Evolutionary conservation across 345 rosid genomes (phyloP), one percentile per base, ranked within the genome.

Genomic region (Cochlearia excelsa): DNA sequence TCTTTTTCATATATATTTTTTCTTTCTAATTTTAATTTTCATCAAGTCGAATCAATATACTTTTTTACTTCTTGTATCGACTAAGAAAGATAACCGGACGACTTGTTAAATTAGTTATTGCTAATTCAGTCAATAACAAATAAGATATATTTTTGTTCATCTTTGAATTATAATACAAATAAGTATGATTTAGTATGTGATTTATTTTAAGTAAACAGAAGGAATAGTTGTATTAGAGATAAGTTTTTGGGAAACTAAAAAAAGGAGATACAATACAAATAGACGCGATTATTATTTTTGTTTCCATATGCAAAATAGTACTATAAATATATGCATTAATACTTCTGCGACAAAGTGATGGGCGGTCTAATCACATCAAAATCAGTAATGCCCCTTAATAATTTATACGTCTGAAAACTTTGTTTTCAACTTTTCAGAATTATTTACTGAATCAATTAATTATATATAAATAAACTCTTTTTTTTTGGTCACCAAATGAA

Each of bases 321-420:
- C 56, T 26, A 57, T 67, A 56, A 53, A 57, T 45, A 52, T 46
- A 57, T 16, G 0, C 40, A 71, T 58, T 63, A 43, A 77, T 69
- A 54, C 63, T 68, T 69, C 75, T 66, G 77, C 72, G 61, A 53
- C 61, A 73, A 59, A 72, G 82, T 66, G 72, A 76, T 71, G 73
- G 69, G 78, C 70, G 53, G 83, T 72, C 79, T 73, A 74, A 69
- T 80, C 79, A 74, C 72, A 77, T 80, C 77, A 74, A 77, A 74
- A 69, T 69, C 77, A 77, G 79, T 63, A 74, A 70, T 75, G 69
- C 42, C 46, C 46, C 69, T 46, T 46, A 70, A 74, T 71, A 65
- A 65, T 76, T 76, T 71, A 60, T 58, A 58, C 27, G 60, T 52
- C 69, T 51, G 70, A 62, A 30, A 30, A 10, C 38, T 47, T 30